Percentiles rank a stretch among this genome's conserved stretches.
Conservation (phyloP, 1,139 yeast genomes). For the Pichia cactophila region DNA sequence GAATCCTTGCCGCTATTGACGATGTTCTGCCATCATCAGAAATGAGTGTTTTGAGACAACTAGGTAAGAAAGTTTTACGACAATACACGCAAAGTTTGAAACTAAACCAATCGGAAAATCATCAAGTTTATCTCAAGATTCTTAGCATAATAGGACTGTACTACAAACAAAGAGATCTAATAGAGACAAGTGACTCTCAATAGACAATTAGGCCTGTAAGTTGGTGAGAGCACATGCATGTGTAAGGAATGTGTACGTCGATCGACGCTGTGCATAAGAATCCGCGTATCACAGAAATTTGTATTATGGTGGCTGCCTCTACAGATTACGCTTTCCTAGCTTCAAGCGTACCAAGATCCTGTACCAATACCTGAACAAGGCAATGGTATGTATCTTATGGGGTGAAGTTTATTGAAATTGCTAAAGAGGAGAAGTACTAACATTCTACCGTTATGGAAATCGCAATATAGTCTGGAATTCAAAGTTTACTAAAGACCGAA, state of each 20-base stretch:
- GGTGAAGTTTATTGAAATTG: too few relatives aligned
- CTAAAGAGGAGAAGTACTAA: not conserved
- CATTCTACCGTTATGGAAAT: not conserved
- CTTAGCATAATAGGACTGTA: constrained; percentile 6
- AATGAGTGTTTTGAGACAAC: constrained; percentile 32
- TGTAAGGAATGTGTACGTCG: not conserved
- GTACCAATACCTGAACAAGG: not conserved
- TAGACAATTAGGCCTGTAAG: too few relatives aligned
- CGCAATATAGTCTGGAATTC: constrained; percentile 29
- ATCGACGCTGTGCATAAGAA: not conserved
- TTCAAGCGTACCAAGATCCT: too few relatives aligned
- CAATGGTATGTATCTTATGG: not conserved
- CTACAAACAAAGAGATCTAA: constrained; percentile 10
- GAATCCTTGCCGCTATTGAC: constrained; percentile 32
- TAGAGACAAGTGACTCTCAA: not conserved
- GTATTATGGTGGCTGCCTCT: not conserved
- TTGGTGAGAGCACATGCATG: not conserved
- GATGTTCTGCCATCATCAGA: constrained; percentile 31
- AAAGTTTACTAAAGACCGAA: constrained; percentile 54
- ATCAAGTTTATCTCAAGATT: not conserved
- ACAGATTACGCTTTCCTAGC: too few relatives aligned
- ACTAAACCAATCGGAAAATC: not conserved
- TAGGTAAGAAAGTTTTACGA: constrained; percentile 33
- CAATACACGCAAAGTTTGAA: constrained; percentile 13
- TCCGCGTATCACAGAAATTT: not conserved